Evolutionary conservation across 139 green algal species (phyloP), one percentile per base, ranked within the genome.

Genomic region (Eudorina sp.): DNA sequence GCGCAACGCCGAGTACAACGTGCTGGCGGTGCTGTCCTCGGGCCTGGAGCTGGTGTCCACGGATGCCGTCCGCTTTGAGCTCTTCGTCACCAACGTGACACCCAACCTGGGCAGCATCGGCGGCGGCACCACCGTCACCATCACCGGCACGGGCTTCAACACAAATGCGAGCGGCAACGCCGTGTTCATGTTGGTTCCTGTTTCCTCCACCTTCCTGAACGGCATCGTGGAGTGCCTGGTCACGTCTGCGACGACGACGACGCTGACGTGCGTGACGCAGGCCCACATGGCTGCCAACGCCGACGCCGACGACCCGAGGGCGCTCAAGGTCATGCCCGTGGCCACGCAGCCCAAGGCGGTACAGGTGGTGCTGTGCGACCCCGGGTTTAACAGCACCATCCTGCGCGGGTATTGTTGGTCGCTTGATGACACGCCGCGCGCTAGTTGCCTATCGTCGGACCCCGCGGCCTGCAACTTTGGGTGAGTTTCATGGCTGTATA

Each of bases 111-210:
- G 90, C 64, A 89, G 77, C 87, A 84, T 89, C 14, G 90, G 76
- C 27, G 90, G 90, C 41, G 83, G 83, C 75, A 86, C 86, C 4
- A 41, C 36, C 19, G 14, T 93, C 27, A 83, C 69, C 21, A 89
- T 93, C n/a, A 77, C 31, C 16, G 90, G 86, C 31, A 29, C 60
- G 7, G 90, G 90, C 43, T 93, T 93, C 88, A 69, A 40, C 53
- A 51, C 51, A 51, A 31, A 76, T 8, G 16, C 41, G 38, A 36
- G 51, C n/a, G 48, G 64, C 29, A 88, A 85, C 14, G 53, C 76
- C 1, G 84, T 93, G 31, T 70, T 84, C 34, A 48, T 92, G 19
- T 68, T 45, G 7, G 89, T 92, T 45, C 85, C 84, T 6, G 60
- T 83, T n/a, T 89, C 78, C 46, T 78, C 73, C 53, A 86, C 73